Conservation (phyloP, 2,329 filamentous ascomycete genomes). For the Colletotrichum noveboracense region DNA sequence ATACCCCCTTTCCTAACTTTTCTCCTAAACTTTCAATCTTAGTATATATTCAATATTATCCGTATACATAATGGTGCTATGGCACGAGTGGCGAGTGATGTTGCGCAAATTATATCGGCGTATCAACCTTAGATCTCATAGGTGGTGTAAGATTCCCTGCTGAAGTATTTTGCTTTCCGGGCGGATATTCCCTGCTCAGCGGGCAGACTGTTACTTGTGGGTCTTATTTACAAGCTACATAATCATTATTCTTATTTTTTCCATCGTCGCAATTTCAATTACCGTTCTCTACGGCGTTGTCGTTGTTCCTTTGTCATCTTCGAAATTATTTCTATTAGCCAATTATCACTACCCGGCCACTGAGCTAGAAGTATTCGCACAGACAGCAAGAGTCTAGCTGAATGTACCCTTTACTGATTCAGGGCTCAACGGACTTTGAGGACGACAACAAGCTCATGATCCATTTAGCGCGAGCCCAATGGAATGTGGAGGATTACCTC, state of each 20-base stretch:
- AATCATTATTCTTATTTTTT: too few species aligned
- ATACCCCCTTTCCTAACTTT: neutral
- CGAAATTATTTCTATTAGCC: too few species aligned
- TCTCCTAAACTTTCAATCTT: neutral
- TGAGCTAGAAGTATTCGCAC: neutral
- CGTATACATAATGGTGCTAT: neutral
- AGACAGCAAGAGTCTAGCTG: neutral
- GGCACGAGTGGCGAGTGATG: neutral
- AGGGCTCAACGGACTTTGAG: neutral
- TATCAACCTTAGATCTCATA: rapidly evolving
- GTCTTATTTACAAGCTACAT: too few species aligned
- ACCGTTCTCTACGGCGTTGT: rapidly evolving
- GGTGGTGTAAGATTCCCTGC: neutral
- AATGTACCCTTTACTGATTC: rapidly evolving
- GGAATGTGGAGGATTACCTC: neutral
- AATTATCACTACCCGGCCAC: rapidly evolving
- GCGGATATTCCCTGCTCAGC: too few species aligned
- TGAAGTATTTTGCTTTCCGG: neutral
- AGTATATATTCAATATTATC: neutral
- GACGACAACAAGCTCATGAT: neutral
- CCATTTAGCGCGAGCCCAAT: neutral
- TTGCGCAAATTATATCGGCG: neutral
- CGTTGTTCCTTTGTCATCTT: too few species aligned
- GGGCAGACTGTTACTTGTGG: rapidly evolving
- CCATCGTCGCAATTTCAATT: too few species aligned